Evolutionary conservation across 2,329 filamentous ascomycete species (phyloP).

Genomic region (Epichloe glyceriae): DNA sequence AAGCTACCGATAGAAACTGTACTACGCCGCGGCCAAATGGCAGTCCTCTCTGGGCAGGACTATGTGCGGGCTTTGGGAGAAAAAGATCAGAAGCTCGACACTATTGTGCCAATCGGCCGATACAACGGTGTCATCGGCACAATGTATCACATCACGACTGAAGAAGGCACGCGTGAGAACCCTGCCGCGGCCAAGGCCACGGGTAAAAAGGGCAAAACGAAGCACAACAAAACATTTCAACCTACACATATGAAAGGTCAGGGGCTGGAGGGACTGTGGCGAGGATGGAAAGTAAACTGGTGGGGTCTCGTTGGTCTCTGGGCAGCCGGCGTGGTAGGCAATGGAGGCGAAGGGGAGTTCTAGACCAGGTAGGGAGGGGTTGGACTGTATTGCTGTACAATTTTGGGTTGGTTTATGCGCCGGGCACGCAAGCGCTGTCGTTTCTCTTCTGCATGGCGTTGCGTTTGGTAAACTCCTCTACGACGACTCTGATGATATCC

Average conservation of each 20-base stretch:
- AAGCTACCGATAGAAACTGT: slow-evolving; percentile 89
- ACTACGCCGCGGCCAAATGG: slow-evolving; percentile 74
- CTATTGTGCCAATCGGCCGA: slow-evolving; percentile 65
- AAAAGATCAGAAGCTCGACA: slow-evolving; percentile 40
- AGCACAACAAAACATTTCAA: slow-evolving; percentile 18
- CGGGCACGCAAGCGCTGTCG: background rate
- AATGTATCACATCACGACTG: slow-evolving; percentile 72
- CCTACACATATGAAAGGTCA: slow-evolving; percentile 44
- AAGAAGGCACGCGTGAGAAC: slow-evolving; percentile 56
- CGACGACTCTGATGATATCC: slow-evolving; percentile 22
- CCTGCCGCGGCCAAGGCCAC: slow-evolving; percentile 21
- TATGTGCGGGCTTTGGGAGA: slow-evolving; percentile 37
- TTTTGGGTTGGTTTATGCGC: slow-evolving; percentile 1
- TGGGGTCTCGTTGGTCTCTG: slow-evolving; percentile 66
- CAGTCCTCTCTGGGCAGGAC: slow-evolving; percentile 46
- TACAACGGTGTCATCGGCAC: slow-evolving; percentile 85
- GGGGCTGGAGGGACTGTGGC: slow-evolving; percentile 54
- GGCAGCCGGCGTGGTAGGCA: slow-evolving; percentile 52
- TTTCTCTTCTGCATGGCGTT: slow-evolving; percentile 5
- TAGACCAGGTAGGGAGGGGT: slow-evolving; percentile 17
- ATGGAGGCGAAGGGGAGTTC: slow-evolving; percentile 48
- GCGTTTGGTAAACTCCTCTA: slow-evolving; percentile 4
- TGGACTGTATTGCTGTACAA: slow-evolving; percentile 7
- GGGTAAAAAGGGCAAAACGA: slow-evolving; percentile 20
- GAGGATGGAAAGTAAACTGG: slow-evolving; percentile 67